Conservation (phyloP, 2,329 filamentous ascomycete species). For the Camillea tinctor region DNA sequence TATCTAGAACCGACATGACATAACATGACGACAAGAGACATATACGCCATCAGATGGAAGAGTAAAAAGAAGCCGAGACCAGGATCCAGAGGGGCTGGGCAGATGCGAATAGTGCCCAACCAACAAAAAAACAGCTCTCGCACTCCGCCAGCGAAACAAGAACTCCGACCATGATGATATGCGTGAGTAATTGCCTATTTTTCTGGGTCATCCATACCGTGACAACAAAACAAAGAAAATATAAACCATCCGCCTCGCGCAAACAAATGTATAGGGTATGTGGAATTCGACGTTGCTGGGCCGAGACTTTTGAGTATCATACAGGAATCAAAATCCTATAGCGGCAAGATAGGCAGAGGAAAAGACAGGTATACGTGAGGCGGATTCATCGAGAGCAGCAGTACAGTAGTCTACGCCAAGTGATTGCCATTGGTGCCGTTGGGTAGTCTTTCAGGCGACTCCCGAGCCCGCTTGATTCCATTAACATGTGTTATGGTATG, state of each 20-base stretch:
- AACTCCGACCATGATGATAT: slow-evolving; percentile 29
- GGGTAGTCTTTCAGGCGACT: slow-evolving; percentile 20
- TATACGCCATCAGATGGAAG: slow-evolving; percentile 22
- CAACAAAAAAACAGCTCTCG: slow-evolving; percentile 12
- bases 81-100: slow-evolving; percentile 19
- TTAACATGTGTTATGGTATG: slow-evolving; percentile 22
- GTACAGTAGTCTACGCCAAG: slow-evolving; percentile 13
- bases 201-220: slow-evolving; percentile 24
- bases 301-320: slow-evolving; percentile 23
- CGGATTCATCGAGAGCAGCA: slow-evolving; percentile 2
- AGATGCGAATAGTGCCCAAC: slow-evolving; percentile 7
- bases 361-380: slow-evolving; percentile 1
- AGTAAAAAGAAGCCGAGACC: slow-evolving; percentile 13
- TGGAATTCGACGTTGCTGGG: slow-evolving; percentile 13
- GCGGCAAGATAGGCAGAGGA: slow-evolving; percentile 5
- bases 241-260: slow-evolving; percentile 6
- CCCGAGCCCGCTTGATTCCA: slow-evolving; percentile 22
- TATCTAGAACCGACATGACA: slow-evolving; percentile 22
- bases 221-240: slow-evolving; percentile 23
- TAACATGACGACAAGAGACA: slow-evolving; percentile 20
- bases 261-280: slow-evolving; percentile 13
- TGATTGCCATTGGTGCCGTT: slow-evolving; percentile 21
- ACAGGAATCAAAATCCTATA: slow-evolving; percentile 14
- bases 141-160: slow-evolving; percentile 14
- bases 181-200: slow-evolving; percentile 22